Evolutionary conservation across 495 filamentous ascomycete genomes (phyloP).

Genomic region (Beverwykella pulmonaria): DNA sequence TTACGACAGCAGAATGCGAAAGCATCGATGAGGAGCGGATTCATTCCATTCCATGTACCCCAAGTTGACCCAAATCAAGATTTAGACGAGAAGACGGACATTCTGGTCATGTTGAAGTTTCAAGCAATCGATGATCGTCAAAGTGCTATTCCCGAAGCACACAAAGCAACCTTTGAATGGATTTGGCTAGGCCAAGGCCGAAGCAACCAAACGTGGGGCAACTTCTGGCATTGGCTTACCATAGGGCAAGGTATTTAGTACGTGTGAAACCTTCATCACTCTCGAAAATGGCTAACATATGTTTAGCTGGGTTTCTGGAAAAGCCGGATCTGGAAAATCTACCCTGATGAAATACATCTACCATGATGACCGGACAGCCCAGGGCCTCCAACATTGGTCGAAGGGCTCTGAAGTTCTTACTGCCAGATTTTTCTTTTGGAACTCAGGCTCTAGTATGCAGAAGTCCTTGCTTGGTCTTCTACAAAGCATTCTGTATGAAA

Average conservation of each 20-base stretch:
- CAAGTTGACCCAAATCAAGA: background rate
- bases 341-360: conserved; percentile 16
- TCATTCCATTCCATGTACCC: background rate
- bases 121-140: conserved; percentile 9
- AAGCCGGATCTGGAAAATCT: conserved; percentile 1
- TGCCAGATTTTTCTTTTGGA: conserved; percentile 14
- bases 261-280: background rate
- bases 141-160: background rate
- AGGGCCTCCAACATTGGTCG: conserved; percentile 1
- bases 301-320: conserved; percentile 1
- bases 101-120: conserved; percentile 11
- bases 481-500: conserved; percentile 10
- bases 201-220: background rate
- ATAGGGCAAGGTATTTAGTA: background rate
- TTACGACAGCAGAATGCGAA: background rate
- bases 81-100: background rate
- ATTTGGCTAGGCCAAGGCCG: background rate
- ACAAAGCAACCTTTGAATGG: conserved; percentile 10
- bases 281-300: background rate
- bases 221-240: conserved; percentile 8
- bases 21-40: background rate
- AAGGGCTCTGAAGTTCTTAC: background rate
- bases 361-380: background rate
- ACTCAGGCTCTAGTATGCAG: conserved; percentile 7
- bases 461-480: conserved; percentile 14